These are phyloP conservation scores for Pythium aphanidermatum DNA, from an alignment of 352 stramenopile genomes.

Conservation along the genomic window DNA sequence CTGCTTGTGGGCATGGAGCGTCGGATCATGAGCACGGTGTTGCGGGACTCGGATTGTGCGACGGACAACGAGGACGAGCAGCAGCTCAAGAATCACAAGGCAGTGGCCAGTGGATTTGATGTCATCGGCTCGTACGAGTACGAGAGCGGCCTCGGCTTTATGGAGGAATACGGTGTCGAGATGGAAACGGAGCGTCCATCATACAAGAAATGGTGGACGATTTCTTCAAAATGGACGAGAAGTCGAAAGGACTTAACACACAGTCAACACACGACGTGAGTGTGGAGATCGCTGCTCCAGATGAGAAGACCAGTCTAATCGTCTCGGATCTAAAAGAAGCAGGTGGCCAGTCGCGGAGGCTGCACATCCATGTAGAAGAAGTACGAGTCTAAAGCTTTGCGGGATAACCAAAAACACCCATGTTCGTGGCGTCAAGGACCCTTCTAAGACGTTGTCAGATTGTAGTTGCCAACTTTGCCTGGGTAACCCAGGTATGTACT, in stretches of 20 bases:
- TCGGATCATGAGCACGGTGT: background rate
- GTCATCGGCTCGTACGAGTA: conserved; percentile 6
- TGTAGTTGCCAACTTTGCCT: no score
- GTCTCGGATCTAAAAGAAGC: background rate
- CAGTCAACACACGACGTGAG: background rate
- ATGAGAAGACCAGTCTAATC: background rate
- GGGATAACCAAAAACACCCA: no score
- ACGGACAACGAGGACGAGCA: background rate
- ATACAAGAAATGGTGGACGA: background rate
- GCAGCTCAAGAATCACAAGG: background rate
- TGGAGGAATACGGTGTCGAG: background rate
- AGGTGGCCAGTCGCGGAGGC: background rate
- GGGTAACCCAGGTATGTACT: no score
- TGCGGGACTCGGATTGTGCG: background rate
- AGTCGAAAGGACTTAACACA: background rate
- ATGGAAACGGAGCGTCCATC: background rate
- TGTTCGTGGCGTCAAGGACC: no score
- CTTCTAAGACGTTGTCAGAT: no score
- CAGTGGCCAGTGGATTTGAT: background rate
- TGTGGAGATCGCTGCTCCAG: conserved; percentile 1
- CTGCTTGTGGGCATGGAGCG: background rate
- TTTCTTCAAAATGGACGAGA: background rate
- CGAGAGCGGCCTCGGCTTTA: conserved; percentile 3
- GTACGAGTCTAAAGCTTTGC: background rate
- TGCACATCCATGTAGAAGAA: background rate